These are phyloP conservation scores for Malus hybrid DNA, from an alignment of 331 rosid species.

Conservation along the genomic window DNA sequence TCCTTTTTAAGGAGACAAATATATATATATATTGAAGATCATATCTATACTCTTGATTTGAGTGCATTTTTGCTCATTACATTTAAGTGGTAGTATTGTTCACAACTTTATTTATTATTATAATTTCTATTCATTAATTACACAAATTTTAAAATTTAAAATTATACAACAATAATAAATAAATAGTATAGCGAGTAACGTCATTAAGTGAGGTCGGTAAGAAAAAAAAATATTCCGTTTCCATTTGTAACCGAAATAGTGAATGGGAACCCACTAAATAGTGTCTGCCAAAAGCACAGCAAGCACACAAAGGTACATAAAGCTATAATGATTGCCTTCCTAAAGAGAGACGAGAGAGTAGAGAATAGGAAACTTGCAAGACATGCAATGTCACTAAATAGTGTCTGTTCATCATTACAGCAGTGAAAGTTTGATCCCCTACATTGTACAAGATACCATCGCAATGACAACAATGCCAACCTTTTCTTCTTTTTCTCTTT, in stretches of 20 bases:
- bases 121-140: too few relatives aligned
- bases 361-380: conserved; percentile 1
- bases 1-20: too few relatives aligned
- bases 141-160: too few relatives aligned
- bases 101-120: too few relatives aligned
- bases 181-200: too few relatives aligned
- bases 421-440: not conserved
- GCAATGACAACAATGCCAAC: not conserved
- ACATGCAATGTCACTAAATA: conserved; percentile 12
- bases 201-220: too few relatives aligned
- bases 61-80: too few relatives aligned
- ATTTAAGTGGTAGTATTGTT: too few relatives aligned
- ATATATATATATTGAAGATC: too few relatives aligned
- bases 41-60: too few relatives aligned
- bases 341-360: not conserved
- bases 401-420: not conserved
- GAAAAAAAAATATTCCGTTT: too few relatives aligned
- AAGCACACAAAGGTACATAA: conserved; percentile 12
- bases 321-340: conserved; percentile 29
- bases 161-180: too few relatives aligned
- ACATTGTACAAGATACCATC: not conserved
- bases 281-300: conserved; percentile 35
- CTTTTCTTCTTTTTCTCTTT: not conserved
- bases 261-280: conserved; percentile 19
- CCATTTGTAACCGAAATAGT: not conserved